Evolutionary conservation across 176 grass and related monocot species (phyloP), one percentile per base, ranked within the genome.

Genomic region (Tillandsia fasciculata): DNA sequence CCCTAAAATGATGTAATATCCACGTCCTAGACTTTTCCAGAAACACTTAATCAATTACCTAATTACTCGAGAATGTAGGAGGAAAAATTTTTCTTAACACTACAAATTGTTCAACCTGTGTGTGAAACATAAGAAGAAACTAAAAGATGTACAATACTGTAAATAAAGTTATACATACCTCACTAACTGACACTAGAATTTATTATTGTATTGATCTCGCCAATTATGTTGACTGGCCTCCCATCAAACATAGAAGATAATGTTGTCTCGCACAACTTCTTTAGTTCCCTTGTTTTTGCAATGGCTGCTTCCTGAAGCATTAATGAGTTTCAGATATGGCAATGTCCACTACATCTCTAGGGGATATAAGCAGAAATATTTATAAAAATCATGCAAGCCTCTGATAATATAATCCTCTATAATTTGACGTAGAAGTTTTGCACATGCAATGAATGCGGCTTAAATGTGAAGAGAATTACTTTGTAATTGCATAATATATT

Each of bases 211-310:
- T 99, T 99, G 69, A 93, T 99, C 66, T 99, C 87, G 69, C 94
- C 89, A 80, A 90, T 93, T 79, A 99, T 93, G 72, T 93, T 78
- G 47, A 93, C 89, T 7, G 86, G 89, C 52, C 94, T 87, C 64
- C 94, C 82, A 78, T 99, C 89, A 57, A 99, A 99, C 78, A 93
- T 81, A 42, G 89, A 72, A 59, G 94, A 99, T 29, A 99, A 53
- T n/a, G 87, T 90, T 49, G 50, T 68, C 72, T 99, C 89, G 18
- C 87, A 93, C 51, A 90, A 73, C 70, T 82, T 87, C 82, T 99
- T 99, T 42, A 93, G 77, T 71, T 93, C 87, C 70, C 77, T 90
- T 64, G 89, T 86, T 78, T 93, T 93, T 27, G 77, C 76, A 79
- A 99, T 87, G 22, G 86, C 82, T 53, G 82, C 84, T 56, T 99